Evolutionary conservation across 2,329 filamentous ascomycete species (phyloP).

Genomic region (Gnomoniopsis smithogilvyi): DNA sequence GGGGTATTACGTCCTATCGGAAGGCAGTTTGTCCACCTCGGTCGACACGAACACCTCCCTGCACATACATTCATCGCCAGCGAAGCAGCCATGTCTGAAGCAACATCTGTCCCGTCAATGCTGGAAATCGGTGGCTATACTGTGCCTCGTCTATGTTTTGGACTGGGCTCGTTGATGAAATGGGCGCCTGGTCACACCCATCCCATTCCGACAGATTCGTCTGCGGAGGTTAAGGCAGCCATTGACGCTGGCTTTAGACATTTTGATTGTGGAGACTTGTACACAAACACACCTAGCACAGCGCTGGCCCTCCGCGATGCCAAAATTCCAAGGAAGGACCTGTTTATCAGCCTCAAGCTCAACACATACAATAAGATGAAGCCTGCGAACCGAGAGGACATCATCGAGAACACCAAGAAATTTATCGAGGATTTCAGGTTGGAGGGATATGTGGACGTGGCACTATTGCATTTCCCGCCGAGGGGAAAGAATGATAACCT

Average conservation of each 20-base stretch:
- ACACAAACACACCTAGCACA: slow-evolving; percentile 4
- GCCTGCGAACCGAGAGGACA: not conserved
- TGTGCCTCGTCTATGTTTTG: slow-evolving; percentile 3
- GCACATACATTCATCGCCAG: not conserved
- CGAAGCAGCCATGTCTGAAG: not conserved
- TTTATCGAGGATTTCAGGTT: not conserved
- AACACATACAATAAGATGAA: slow-evolving; percentile 3
- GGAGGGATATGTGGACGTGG: not conserved
- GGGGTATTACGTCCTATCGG: no score
- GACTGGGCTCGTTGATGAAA: slow-evolving; percentile 3
- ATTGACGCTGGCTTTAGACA: slow-evolving; percentile 1
- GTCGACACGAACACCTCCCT: not conserved
- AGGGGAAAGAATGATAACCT: not conserved
- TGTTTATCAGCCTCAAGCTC: slow-evolving; percentile 6
- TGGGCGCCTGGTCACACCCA: slow-evolving; percentile 6
- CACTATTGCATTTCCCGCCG: slow-evolving; percentile 1
- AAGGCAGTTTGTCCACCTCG: not conserved
- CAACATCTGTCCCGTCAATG: not conserved
- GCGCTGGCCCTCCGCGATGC: not conserved
- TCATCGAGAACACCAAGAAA: not conserved
- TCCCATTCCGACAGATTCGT: slow-evolving; percentile 1
- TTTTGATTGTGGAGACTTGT: slow-evolving; percentile 3
- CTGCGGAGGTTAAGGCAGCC: not conserved
- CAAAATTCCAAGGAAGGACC: not conserved
- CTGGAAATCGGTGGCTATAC: not conserved